These are phyloP conservation scores for Pisolithus orientalis DNA, from an alignment of 768 basidiomycete species.

Conservation along the genomic window DNA sequence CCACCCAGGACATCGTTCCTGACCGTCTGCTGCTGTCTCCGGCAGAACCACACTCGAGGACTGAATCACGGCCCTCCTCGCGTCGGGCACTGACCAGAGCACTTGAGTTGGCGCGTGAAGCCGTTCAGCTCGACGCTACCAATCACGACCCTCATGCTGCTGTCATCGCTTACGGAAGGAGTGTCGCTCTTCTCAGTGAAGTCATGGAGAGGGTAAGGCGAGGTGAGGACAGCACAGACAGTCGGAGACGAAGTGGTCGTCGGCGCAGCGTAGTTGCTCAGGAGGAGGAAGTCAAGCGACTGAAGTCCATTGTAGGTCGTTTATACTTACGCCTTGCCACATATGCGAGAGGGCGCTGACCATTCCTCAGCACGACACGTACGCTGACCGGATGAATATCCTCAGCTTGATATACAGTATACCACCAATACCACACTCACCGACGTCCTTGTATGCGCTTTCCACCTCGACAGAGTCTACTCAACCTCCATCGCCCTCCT, in stretches of 20 bases:
- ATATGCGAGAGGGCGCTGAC: slow-evolving; percentile 11
- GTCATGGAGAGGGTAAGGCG: slow-evolving; percentile 89
- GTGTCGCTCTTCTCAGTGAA: slow-evolving; percentile 80
- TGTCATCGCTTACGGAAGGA: slow-evolving; percentile 82
- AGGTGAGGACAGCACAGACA: slow-evolving; percentile 75
- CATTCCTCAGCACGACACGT: slow-evolving; percentile 76
- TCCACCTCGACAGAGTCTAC: slow-evolving; percentile 34
- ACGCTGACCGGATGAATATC: slow-evolving; percentile 91
- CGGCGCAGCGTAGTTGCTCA: slow-evolving; percentile 82
- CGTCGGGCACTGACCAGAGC: slow-evolving; percentile 82
- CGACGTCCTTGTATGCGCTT: slow-evolving; percentile 42
- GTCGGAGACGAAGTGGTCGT: slow-evolving; percentile 52
- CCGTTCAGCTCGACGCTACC: slow-evolving; percentile 80
- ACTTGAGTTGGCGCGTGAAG: slow-evolving; percentile 82
- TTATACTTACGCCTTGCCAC: slow-evolving; percentile 7
- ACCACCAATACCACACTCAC: slow-evolving; percentile 65
- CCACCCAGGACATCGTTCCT: slow-evolving; percentile 34
- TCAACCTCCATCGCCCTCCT: slow-evolving; percentile 31
- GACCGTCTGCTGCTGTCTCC: slow-evolving; percentile 41
- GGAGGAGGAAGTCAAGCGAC: slow-evolving; percentile 80
- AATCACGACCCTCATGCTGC: slow-evolving; percentile 87
- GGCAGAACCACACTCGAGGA: slow-evolving; percentile 33
- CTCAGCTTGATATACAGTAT: slow-evolving; percentile 86
- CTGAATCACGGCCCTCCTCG: slow-evolving; percentile 62
- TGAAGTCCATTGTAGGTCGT: slow-evolving; percentile 81